These are phyloP conservation scores for Trifolium pratense DNA, from an alignment of 306 rosid genomes.

Conservation along the genomic window DNA sequence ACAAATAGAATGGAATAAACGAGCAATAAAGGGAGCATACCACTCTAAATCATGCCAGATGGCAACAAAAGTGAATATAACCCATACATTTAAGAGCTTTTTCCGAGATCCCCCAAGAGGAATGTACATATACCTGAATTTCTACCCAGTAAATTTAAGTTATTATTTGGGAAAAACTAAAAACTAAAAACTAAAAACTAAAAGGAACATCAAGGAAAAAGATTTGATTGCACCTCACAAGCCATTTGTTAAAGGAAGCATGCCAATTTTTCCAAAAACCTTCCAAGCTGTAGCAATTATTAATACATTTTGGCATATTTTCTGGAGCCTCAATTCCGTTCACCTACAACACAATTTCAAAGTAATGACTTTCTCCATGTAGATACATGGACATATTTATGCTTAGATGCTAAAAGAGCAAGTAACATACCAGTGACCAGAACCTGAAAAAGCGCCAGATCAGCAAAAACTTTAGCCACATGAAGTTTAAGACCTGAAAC, in stretches of 20 bases:
- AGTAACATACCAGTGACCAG: slow-evolving; percentile 82
- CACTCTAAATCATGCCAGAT: slow-evolving; percentile 97
- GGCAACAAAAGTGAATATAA: slow-evolving; percentile 89
- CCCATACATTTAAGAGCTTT: slow-evolving; percentile 86
- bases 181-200: slow-evolving; percentile 2
- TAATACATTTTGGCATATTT: slow-evolving; percentile 95
- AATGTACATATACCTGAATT: slow-evolving; percentile 86
- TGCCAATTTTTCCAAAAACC: slow-evolving; percentile 98
- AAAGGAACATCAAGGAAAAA: slow-evolving; percentile 30
- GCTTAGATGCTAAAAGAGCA: slow-evolving; percentile 38
- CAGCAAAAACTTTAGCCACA: slow-evolving; percentile 91
- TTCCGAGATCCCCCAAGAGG: slow-evolving; percentile 88
- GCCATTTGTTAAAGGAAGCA: slow-evolving; percentile 98
- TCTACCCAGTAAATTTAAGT: slow-evolving; percentile 33
- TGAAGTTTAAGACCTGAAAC: slow-evolving; percentile 87
- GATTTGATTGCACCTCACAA: slow-evolving; percentile 74
- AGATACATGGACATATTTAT: neutral
- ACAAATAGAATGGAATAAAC: slow-evolving; percentile 37
- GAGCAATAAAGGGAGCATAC: slow-evolving; percentile 55
- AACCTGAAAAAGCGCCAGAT: slow-evolving; percentile 96
- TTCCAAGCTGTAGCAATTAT: slow-evolving; percentile 88
- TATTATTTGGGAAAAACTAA: slow-evolving; percentile 33
- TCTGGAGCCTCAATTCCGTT: slow-evolving; percentile 90
- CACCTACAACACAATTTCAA: slow-evolving; percentile 55
- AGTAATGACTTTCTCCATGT: slow-evolving; percentile 34